Conservation (phyloP, 2,329 filamentous ascomycete species). For the Penicillium brasilianum region DNA sequence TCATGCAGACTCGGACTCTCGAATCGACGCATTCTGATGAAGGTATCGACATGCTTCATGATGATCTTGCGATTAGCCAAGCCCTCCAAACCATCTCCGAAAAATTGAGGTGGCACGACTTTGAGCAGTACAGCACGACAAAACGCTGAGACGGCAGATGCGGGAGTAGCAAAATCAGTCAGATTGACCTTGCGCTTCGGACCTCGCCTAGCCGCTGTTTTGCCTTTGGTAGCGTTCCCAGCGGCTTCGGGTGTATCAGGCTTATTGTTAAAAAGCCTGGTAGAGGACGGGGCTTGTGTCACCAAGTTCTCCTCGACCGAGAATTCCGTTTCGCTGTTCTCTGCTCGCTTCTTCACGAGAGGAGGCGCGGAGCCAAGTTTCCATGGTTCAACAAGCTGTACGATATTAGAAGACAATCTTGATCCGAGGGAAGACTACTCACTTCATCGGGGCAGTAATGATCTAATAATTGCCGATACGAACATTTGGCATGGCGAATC, state of each 20-base stretch:
- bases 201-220: background rate
- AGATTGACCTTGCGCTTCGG: conserved; percentile 49
- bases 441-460: conserved; percentile 75
- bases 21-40: conserved; percentile 77
- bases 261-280: background rate
- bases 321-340: conserved; percentile 13
- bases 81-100: conserved; percentile 64
- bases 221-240: background rate
- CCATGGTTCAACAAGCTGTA: conserved; percentile 32
- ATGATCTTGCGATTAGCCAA: conserved; percentile 66
- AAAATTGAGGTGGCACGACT: conserved; percentile 76
- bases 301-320: conserved; percentile 28
- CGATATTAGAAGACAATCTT: conserved; percentile 7
- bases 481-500: conserved; percentile 71
- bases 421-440: conserved; percentile 26
- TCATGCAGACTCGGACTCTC: conserved; percentile 82
- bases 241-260: background rate
- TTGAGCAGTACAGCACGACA: conserved; percentile 76
- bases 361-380: conserved; percentile 24
- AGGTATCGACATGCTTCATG: conserved; percentile 73
- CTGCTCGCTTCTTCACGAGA: background rate
- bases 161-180: conserved; percentile 70
- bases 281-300: conserved; percentile 30
- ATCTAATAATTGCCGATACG: conserved; percentile 76
- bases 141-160: conserved; percentile 77